phyloP scores from a whole-genome alignment of 169 alveolate species.

The Cryptosporidium tyzzeri region DNA sequence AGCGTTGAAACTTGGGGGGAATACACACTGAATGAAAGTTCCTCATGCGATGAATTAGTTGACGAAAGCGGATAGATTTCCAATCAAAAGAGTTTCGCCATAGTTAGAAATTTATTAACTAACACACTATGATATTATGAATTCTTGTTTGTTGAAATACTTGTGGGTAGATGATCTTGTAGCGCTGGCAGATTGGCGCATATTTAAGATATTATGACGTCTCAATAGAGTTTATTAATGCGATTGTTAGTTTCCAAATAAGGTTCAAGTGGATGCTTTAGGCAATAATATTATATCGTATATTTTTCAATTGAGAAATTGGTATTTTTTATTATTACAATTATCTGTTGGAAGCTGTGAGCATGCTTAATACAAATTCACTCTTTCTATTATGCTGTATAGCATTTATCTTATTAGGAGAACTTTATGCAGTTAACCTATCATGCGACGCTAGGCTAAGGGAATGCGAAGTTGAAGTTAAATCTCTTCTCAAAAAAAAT shows the following conservation, averaged over 20 bases:
- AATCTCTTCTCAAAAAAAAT: slow-evolving; percentile 44
- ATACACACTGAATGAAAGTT: background rate
- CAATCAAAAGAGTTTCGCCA: background rate
- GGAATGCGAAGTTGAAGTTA: slow-evolving; percentile 68
- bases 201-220: slow-evolving; percentile 33
- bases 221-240: slow-evolving; percentile 25
- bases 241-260: background rate
- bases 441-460: slow-evolving; percentile 51
- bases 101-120: background rate
- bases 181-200: slow-evolving; percentile 30
- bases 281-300: background rate
- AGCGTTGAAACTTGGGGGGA: background rate
- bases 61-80: background rate
- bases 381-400: background rate
- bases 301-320: background rate
- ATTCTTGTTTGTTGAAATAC: background rate
- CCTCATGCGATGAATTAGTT: background rate
- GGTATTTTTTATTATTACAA: background rate
- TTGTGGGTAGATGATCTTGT: slow-evolving; percentile 16
- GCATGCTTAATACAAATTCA: slow-evolving; percentile 9
- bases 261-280: slow-evolving; percentile 5
- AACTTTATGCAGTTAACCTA: slow-evolving; percentile 17
- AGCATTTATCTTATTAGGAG: slow-evolving; percentile 3
- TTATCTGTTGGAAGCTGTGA: slow-evolving; percentile 2
- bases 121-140: no score